Evolutionary conservation across 2,329 filamentous ascomycete species (phyloP).

Genomic region (Fusarium guadeloupense): DNA sequence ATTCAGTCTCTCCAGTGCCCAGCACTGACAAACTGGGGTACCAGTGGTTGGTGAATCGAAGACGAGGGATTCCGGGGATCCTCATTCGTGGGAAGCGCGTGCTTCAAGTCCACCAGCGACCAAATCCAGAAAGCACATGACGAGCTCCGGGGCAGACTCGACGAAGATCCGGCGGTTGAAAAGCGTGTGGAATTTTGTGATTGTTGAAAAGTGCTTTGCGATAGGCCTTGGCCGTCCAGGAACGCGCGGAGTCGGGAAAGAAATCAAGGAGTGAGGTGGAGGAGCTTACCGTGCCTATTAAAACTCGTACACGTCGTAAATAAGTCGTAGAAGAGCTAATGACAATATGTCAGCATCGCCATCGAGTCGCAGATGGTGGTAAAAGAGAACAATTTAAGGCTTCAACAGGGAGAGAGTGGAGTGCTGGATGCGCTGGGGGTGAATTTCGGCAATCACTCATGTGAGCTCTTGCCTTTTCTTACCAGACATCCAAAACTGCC

Average conservation of each 20-base stretch:
- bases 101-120: background rate
- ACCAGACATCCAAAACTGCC: background rate
- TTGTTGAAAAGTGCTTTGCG: background rate
- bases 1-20: background rate
- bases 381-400: background rate
- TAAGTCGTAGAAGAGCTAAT: slow-evolving; percentile 41
- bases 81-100: background rate
- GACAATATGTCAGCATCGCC: slow-evolving; percentile 24
- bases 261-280: background rate
- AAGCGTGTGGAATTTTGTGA: background rate
- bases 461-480: slow-evolving; percentile 7
- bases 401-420: background rate
- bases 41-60: slow-evolving; percentile 19
- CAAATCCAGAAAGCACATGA: background rate
- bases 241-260: background rate
- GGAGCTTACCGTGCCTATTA: slow-evolving; percentile 41
- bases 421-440: background rate
- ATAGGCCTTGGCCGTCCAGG: background rate
- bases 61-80: background rate
- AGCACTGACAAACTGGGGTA: background rate
- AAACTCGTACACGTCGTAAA: slow-evolving; percentile 45
- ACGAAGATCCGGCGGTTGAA: background rate
- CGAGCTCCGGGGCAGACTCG: background rate
- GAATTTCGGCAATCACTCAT: slow-evolving; percentile 9
- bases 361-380: background rate